These are phyloP conservation scores for Piper longum DNA, from an alignment of 164 flowering plant genomes.

Conservation along the genomic window DNA sequence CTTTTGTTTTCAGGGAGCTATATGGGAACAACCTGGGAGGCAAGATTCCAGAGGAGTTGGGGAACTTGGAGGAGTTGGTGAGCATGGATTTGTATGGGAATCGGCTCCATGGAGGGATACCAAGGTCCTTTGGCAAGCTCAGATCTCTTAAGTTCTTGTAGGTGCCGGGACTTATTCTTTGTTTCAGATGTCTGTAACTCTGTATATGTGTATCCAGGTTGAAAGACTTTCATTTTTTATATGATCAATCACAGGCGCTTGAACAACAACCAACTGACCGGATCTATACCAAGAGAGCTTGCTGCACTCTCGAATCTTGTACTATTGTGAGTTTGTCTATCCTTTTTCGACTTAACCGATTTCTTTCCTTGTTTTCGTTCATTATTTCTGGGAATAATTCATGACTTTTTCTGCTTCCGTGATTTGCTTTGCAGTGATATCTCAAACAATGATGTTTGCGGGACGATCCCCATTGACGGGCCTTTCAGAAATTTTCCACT, in stretches of 20 bases:
- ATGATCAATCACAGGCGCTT: background rate
- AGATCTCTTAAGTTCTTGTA: conserved; percentile 65
- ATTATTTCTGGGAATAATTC: too few relatives aligned
- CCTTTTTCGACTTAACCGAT: too few relatives aligned
- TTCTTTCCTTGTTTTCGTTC: too few relatives aligned
- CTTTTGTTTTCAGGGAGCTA: conserved; percentile 43
- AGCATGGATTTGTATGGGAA: conserved; percentile 77
- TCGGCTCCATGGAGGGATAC: conserved; percentile 51
- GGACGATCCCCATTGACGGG: conserved; percentile 74
- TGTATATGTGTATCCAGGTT: background rate
- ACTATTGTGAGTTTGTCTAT: background rate
- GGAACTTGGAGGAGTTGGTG: conserved; percentile 53
- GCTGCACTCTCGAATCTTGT: background rate
- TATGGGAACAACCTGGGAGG: conserved; percentile 52
- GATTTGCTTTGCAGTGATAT: conserved; percentile 48
- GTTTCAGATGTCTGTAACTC: background rate
- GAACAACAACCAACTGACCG: background rate
- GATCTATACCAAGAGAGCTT: background rate
- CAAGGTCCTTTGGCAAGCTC: conserved; percentile 50
- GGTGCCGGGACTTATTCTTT: too few relatives aligned
- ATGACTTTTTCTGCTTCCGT: too few relatives aligned
- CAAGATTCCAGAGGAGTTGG: conserved; percentile 65
- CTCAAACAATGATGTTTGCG: conserved; percentile 64
- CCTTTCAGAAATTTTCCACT: conserved; percentile 50
- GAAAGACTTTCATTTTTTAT: background rate